These are phyloP conservation scores for Boletus tomentosulus DNA, from an alignment of 768 basidiomycete genomes.

Conservation along the genomic window DNA sequence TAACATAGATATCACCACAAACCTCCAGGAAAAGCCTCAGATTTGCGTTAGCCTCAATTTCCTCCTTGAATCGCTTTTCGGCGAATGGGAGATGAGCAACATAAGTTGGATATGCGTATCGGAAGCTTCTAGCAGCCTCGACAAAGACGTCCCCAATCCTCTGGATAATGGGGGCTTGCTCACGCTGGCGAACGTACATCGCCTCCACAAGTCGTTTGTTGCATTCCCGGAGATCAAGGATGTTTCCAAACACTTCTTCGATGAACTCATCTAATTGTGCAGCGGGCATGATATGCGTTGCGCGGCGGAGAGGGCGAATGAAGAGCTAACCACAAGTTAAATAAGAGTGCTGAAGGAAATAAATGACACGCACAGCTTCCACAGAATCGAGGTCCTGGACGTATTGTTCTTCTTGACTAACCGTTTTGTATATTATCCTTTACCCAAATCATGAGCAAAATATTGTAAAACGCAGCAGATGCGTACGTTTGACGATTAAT, in stretches of 20 bases:
- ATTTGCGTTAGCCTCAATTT: slow-evolving; percentile 73
- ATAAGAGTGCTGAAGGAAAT: slow-evolving; percentile 32
- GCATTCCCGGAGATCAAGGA: slow-evolving; percentile 81
- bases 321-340: slow-evolving; percentile 40
- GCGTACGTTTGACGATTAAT: slow-evolving; percentile 72
- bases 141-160: slow-evolving; percentile 88
- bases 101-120: slow-evolving; percentile 80
- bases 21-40: slow-evolving; percentile 88
- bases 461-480: neutral
- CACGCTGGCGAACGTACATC: slow-evolving; percentile 78
- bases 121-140: slow-evolving; percentile 82
- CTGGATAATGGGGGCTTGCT: slow-evolving; percentile 78
- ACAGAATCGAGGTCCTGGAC: slow-evolving; percentile 82
- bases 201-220: slow-evolving; percentile 80
- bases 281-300: slow-evolving; percentile 53
- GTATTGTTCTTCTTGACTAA: slow-evolving; percentile 87
- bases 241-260: slow-evolving; percentile 86
- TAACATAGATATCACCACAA: slow-evolving; percentile 8
- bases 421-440: slow-evolving; percentile 80
- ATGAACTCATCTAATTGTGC: slow-evolving; percentile 75
- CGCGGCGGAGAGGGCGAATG: slow-evolving; percentile 50
- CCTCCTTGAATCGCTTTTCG: slow-evolving; percentile 84
- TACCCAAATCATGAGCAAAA: neutral
- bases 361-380: slow-evolving; percentile 49
- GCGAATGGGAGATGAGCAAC: slow-evolving; percentile 81